A percentile compares a stretch with the other conserved stretches of the same genome.
Conservation (phyloP, 257 asterid species). For the Linderniella brevidens region DNA sequence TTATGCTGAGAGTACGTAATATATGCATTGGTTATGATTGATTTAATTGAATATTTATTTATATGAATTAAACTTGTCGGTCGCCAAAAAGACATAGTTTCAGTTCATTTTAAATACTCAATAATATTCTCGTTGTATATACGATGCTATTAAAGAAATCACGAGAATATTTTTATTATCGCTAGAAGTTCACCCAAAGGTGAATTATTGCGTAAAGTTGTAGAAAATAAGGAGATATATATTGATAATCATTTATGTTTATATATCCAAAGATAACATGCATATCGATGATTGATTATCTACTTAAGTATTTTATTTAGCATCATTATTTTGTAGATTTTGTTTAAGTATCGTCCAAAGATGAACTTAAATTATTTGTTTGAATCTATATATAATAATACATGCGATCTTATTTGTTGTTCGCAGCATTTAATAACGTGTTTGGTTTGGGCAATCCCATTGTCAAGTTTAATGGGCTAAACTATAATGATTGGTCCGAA, state of each 20-base stretch:
- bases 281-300: neutral
- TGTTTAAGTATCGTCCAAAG: neutral
- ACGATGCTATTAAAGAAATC: too few species aligned
- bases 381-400: neutral
- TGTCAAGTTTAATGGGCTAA: neutral
- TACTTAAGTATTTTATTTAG: neutral
- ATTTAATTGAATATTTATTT: too few species aligned
- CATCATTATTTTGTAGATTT: neutral
- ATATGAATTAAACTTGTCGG: too few species aligned
- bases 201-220: too few species aligned
- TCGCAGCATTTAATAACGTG: neutral
- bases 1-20: too few species aligned
- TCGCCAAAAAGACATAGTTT: too few species aligned
- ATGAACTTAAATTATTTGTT: neutral
- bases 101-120: too few species aligned
- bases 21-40: too few species aligned
- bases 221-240: too few species aligned
- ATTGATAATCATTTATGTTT: neutral
- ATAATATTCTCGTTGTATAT: too few species aligned
- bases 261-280: conserved; percentile 1
- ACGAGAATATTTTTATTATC: too few species aligned
- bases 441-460: neutral
- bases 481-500: neutral
- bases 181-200: too few species aligned
- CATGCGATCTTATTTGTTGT: neutral